These are phyloP conservation scores for Colletotrichum acutatum DNA, from an alignment of 2,329 filamentous ascomycete species.

Conservation along the genomic window DNA sequence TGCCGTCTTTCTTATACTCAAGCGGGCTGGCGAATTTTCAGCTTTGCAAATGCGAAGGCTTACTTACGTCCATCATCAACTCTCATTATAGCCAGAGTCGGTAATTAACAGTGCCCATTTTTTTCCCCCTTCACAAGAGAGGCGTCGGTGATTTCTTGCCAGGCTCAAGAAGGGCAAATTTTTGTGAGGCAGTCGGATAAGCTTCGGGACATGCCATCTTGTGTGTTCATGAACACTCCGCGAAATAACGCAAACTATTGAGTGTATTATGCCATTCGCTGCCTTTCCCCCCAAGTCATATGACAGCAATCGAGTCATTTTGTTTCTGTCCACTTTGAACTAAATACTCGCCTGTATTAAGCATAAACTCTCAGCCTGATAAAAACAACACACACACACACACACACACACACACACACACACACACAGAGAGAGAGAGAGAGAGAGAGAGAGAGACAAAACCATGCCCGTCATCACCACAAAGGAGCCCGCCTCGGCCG, in stretches of 20 bases:
- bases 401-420: neutral
- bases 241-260: slow-evolving; percentile 28
- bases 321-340: neutral
- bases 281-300: slow-evolving; percentile 12
- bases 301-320: neutral
- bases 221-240: neutral
- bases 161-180: too few relatives aligned
- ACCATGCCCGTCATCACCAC: slow-evolving; percentile 31
- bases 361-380: too few relatives aligned
- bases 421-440: too few relatives aligned
- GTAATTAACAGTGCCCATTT: too few relatives aligned
- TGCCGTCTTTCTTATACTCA: too few relatives aligned
- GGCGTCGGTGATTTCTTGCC: too few relatives aligned
- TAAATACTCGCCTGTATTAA: neutral
- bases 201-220: slow-evolving; percentile 14
- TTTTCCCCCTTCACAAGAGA: too few relatives aligned
- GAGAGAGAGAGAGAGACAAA: too few relatives aligned
- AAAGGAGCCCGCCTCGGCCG: slow-evolving; percentile 24
- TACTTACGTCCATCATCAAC: neutral
- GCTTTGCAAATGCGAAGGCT: too few relatives aligned
- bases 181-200: slow-evolving; percentile 14
- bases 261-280: slow-evolving; percentile 24
- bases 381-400: neutral
- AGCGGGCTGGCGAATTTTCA: too few relatives aligned
- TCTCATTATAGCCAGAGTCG: neutral